Conservation (phyloP, 306 rosid genomes). For the Mucuna pruriens region DNA sequence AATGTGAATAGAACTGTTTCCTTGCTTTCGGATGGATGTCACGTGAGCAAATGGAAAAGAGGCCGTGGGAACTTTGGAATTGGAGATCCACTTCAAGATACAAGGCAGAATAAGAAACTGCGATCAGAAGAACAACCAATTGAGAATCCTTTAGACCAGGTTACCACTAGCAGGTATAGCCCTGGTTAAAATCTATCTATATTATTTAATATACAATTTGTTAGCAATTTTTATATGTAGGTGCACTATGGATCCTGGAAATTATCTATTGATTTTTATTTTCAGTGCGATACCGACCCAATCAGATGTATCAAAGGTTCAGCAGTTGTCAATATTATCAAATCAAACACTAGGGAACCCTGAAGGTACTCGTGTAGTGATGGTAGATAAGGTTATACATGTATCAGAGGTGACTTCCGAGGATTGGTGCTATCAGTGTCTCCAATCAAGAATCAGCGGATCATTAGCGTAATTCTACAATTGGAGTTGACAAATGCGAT, state of each 20-base stretch:
- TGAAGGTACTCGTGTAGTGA: slow-evolving; percentile 41
- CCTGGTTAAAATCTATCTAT: too few relatives aligned
- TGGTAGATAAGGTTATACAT: slow-evolving; percentile 56
- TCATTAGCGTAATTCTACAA: slow-evolving; percentile 30
- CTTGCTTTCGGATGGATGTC: slow-evolving; percentile 32
- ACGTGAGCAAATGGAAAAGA: slow-evolving; percentile 50
- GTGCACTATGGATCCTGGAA: background rate
- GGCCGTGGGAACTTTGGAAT: slow-evolving; percentile 37
- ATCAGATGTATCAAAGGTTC: slow-evolving; percentile 34
- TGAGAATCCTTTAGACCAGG: slow-evolving; percentile 31
- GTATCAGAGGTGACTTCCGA: background rate
- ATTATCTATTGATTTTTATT: slow-evolving; percentile 3
- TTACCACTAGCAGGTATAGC: slow-evolving; percentile 46
- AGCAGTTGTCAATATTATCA: slow-evolving; percentile 37
- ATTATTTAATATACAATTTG: too few relatives aligned
- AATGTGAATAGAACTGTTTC: too few relatives aligned
- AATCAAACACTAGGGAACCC: slow-evolving; percentile 41
- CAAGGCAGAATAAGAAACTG: slow-evolving; percentile 47
- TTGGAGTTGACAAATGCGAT: slow-evolving; percentile 31
- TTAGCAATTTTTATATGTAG: background rate
- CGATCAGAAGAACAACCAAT: slow-evolving; percentile 31
- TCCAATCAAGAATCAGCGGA: slow-evolving; percentile 39
- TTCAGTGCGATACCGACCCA: slow-evolving; percentile 53
- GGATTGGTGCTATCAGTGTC: slow-evolving; percentile 34
- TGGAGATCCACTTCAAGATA: slow-evolving; percentile 38